These are phyloP conservation scores for Penicillium tannophilum DNA, from an alignment of 495 filamentous ascomycete species.

Conservation along the genomic window DNA sequence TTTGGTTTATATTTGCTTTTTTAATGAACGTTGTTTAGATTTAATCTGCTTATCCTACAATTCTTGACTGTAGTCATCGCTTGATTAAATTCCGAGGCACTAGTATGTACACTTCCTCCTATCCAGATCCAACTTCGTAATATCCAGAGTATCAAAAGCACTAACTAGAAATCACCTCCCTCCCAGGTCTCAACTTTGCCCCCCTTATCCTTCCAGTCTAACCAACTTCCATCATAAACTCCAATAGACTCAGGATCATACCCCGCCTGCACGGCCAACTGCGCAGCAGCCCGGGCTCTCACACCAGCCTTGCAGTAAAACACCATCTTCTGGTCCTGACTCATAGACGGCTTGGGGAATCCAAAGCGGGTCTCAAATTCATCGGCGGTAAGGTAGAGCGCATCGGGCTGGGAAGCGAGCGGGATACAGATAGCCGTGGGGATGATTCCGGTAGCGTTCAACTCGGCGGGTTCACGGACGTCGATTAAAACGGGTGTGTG, in stretches of 20 bases:
- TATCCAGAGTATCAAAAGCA: not conserved
- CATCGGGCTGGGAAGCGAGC: slow-evolving; percentile 73
- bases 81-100: not conserved
- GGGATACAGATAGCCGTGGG: slow-evolving; percentile 81
- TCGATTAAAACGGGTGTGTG: slow-evolving; percentile 56
- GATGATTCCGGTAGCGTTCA: slow-evolving; percentile 68
- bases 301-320: slow-evolving; percentile 96
- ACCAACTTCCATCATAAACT: slow-evolving; percentile 88
- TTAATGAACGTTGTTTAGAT: slow-evolving; percentile 22
- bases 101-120: slow-evolving; percentile 13
- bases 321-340: slow-evolving; percentile 51
- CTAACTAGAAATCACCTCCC: slow-evolving; percentile 28
- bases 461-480: slow-evolving; percentile 84
- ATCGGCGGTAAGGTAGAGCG: slow-evolving; percentile 67
- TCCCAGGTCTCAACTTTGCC: slow-evolving; percentile 60
- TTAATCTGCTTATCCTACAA: not conserved
- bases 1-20: slow-evolving; percentile 22
- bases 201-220: slow-evolving; percentile 78
- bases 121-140: not conserved
- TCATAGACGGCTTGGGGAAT: slow-evolving; percentile 43
- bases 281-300: slow-evolving; percentile 76
- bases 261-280: slow-evolving; percentile 74
- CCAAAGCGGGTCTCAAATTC: slow-evolving; percentile 68
- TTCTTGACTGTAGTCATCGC: not conserved
- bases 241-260: slow-evolving; percentile 69